Conservation (phyloP, 345 rosid species). For the Hypericum androsaemum region DNA sequence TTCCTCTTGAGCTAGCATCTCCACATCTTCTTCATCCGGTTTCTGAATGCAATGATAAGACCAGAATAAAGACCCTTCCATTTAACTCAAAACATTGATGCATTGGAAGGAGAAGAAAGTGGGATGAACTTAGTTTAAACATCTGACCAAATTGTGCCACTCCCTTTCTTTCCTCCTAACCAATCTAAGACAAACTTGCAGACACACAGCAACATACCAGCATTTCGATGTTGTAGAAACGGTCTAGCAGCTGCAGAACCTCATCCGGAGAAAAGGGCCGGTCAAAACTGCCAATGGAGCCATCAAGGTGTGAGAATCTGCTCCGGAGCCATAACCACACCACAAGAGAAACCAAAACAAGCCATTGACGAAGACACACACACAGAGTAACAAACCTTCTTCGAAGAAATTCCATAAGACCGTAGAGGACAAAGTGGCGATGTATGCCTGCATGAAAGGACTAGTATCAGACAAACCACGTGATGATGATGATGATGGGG, state of each 20-base stretch:
- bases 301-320: background rate
- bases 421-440: conserved; percentile 85
- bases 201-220: conserved; percentile 54
- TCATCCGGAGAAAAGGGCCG: conserved; percentile 79
- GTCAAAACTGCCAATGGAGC: conserved; percentile 47
- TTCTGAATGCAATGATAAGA: conserved; percentile 36
- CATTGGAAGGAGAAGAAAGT: no score
- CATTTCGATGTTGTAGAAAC: conserved; percentile 88
- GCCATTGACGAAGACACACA: background rate
- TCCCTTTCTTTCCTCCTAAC: no score
- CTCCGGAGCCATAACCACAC: no score
- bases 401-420: conserved; percentile 83
- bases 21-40: conserved; percentile 81
- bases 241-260: conserved; percentile 82
- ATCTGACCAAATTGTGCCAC: no score
- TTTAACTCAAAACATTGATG: no score
- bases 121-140: no score
- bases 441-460: conserved; percentile 57
- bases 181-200: no score
- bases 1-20: conserved; percentile 73
- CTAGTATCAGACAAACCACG: background rate
- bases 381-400: conserved; percentile 43
- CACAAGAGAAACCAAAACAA: no score
- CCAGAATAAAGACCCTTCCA: background rate
- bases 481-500: no score